Conservation (phyloP, 2,329 filamentous ascomycete genomes). For the Thielaviopsis populi region DNA sequence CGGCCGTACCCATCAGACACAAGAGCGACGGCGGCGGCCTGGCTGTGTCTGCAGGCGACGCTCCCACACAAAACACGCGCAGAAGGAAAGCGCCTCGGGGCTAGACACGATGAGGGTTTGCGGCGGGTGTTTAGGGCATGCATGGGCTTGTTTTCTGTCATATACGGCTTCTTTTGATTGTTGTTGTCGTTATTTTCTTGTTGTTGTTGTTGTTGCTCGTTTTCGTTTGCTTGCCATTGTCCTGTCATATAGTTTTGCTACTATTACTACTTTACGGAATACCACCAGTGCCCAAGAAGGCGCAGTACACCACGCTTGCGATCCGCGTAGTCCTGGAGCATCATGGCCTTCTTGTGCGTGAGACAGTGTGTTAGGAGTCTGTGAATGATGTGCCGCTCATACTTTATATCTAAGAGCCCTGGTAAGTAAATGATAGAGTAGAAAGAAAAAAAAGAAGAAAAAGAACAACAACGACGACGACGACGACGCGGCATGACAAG, state of each 20-base stretch:
- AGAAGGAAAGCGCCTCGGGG: conserved; percentile 17
- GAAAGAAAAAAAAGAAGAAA: neutral
- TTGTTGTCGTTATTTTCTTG: neutral
- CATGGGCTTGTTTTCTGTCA: conserved; percentile 8
- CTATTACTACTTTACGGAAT: neutral
- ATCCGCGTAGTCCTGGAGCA: neutral
- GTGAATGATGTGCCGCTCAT: neutral
- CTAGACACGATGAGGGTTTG: conserved; percentile 2
- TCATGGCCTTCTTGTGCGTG: neutral
- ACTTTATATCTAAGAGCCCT: neutral
- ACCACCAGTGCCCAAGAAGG: neutral
- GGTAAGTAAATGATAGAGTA: neutral
- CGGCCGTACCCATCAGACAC: conserved; percentile 16
- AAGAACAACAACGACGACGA: no score
- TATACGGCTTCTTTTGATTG: conserved; percentile 5
- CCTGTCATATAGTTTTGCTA: neutral
- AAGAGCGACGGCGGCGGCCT: conserved; percentile 15
- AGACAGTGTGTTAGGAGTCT: neutral
- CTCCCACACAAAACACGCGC: conserved; percentile 8
- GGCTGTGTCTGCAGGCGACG: neutral
- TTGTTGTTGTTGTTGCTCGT: neutral
- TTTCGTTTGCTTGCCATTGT: neutral
- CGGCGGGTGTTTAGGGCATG: conserved; percentile 9
- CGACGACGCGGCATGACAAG: conserved; percentile 14
- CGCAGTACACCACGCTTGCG: neutral